These are phyloP conservation scores for Lachnellula suecica DNA, from an alignment of 2,329 filamentous ascomycete species.

Conservation along the genomic window DNA sequence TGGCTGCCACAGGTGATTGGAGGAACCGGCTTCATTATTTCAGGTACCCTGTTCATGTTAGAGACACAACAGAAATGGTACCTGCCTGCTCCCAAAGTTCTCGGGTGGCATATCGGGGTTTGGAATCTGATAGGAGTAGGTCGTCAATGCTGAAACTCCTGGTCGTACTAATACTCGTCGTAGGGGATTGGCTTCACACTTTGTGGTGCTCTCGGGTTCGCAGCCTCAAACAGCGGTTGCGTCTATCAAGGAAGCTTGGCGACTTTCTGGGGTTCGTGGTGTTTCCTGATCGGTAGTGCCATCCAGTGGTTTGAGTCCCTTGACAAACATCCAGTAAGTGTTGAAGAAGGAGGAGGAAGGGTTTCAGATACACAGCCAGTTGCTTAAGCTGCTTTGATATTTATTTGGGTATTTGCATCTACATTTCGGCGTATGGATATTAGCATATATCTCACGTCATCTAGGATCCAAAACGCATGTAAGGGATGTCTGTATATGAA, in stretches of 20 bases:
- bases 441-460: no score
- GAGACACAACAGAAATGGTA: slow-evolving; percentile 67
- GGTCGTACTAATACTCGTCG: background rate
- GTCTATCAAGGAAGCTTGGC: slow-evolving; percentile 49
- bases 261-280: slow-evolving; percentile 50
- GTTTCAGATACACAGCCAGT: slow-evolving; percentile 5
- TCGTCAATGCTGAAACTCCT: background rate
- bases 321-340: slow-evolving; percentile 45
- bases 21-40: slow-evolving; percentile 60
- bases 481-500: background rate
- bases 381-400: background rate
- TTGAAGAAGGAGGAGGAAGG: slow-evolving; percentile 18
- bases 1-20: slow-evolving; percentile 65
- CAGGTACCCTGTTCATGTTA: slow-evolving; percentile 59
- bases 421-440: no score
- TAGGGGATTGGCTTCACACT: slow-evolving; percentile 57
- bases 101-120: slow-evolving; percentile 67
- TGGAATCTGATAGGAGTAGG: slow-evolving; percentile 61
- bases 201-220: slow-evolving; percentile 57
- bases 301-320: slow-evolving; percentile 50
- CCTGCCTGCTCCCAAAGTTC: slow-evolving; percentile 49
- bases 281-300: slow-evolving; percentile 46
- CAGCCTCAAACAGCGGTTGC: slow-evolving; percentile 37
- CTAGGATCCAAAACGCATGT: no score
- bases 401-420: background rate